These are phyloP conservation scores for Lactifluus volemus DNA, from an alignment of 768 basidiomycete genomes.

Conservation along the genomic window DNA sequence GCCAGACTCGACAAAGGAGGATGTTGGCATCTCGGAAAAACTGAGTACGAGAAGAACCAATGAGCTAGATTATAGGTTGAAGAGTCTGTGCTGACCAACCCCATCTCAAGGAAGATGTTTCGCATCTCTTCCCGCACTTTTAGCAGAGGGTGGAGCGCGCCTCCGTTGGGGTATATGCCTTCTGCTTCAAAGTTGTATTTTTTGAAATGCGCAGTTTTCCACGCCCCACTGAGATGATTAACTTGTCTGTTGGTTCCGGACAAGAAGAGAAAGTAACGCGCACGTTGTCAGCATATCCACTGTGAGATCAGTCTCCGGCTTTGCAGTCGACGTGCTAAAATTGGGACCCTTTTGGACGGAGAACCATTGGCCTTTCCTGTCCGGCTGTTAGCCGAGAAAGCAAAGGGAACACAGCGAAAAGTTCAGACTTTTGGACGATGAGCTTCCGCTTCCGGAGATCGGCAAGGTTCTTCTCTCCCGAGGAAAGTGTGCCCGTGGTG, in stretches of 20 bases:
- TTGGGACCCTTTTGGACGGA: constrained; percentile 73
- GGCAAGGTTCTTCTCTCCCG: constrained; percentile 74
- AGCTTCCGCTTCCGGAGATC: constrained; percentile 92
- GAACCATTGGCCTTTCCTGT: constrained; percentile 95
- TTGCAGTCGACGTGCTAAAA: constrained; percentile 86
- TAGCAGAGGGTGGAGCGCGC: constrained; percentile 90
- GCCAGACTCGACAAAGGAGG: constrained; percentile 90
- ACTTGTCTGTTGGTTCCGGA: not conserved
- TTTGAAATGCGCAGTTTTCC: constrained; percentile 92
- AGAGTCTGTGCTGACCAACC: constrained; percentile 43
- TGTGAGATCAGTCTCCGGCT: constrained; percentile 94
- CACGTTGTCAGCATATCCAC: constrained; percentile 92
- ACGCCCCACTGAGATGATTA: constrained; percentile 58
- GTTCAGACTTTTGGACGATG: constrained; percentile 61
- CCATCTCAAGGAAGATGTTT: constrained; percentile 98
- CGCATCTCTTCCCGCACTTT: constrained; percentile 98
- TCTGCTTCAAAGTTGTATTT: constrained; percentile 99
- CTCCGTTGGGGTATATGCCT: constrained; percentile 80
- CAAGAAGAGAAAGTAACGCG: constrained; percentile 24
- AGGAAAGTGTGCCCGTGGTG: constrained; percentile 57
- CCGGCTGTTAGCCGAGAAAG: not conserved
- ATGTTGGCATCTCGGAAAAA: constrained; percentile 98
- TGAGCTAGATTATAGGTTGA: not conserved
- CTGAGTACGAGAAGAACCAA: constrained; percentile 32
- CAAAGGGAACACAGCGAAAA: not conserved